Conservation (phyloP, 768 basidiomycete genomes). For the Russula sp. region DNA sequence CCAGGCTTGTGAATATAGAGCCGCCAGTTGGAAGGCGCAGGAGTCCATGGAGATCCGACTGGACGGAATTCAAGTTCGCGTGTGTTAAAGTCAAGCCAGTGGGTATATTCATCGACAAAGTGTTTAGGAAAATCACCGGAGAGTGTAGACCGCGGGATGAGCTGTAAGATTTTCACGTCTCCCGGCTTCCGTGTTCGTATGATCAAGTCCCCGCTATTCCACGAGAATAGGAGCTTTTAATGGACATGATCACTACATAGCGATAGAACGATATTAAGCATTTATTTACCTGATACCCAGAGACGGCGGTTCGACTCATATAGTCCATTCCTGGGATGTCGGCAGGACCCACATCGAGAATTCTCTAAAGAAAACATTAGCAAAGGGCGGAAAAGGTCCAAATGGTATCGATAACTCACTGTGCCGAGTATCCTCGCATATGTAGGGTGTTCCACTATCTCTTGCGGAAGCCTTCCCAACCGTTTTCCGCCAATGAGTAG, state of each 20-base stretch:
- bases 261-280: too few species aligned
- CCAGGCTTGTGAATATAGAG: neutral
- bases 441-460: conserved; percentile 36
- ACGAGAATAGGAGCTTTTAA: conserved; percentile 10
- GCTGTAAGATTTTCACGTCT: conserved; percentile 28
- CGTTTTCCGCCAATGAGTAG: conserved; percentile 45
- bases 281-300: conserved; percentile 14
- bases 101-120: conserved; percentile 36
- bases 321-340: conserved; percentile 15
- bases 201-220: neutral
- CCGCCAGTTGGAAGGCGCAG: conserved; percentile 35
- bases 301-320: conserved; percentile 10
- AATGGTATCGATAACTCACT: conserved; percentile 20
- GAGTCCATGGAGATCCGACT: conserved; percentile 34
- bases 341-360: conserved; percentile 20
- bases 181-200: conserved; percentile 6
- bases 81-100: conserved; percentile 38
- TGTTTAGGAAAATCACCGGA: conserved; percentile 37
- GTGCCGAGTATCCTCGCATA: conserved; percentile 41
- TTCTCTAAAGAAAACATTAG: conserved; percentile 4
- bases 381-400: neutral
- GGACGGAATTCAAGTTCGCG: conserved; percentile 38
- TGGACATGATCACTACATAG: neutral
- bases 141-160: conserved; percentile 37
- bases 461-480: conserved; percentile 40